A percentile compares a stretch with the other conserved stretches of the same genome.
Conservation (phyloP, 1,284 basidiomycete species). For the Erythrobasidium hasegawianum region DNA sequence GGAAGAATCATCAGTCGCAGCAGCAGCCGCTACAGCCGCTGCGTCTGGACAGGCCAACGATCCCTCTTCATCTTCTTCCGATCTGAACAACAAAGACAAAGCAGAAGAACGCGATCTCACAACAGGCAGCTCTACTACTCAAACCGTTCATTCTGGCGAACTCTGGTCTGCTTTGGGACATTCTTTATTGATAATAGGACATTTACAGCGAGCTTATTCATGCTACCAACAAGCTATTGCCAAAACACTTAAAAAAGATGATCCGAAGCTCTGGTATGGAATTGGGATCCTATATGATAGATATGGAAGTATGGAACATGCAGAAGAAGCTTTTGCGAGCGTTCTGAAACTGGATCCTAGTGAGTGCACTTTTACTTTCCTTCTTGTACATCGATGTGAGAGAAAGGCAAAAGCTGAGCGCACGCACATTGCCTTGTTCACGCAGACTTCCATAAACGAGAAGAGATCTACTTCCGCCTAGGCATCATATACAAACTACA, state of each 20-base stretch:
- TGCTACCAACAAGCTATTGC: slow-evolving; percentile 98
- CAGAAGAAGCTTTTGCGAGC: slow-evolving; percentile 95
- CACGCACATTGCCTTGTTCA: too few species aligned
- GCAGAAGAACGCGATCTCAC: slow-evolving; percentile 4
- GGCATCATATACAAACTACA: slow-evolving; percentile 99
- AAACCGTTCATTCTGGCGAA: slow-evolving; percentile 38
- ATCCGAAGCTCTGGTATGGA: slow-evolving; percentile 98
- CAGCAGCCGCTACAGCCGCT: too few species aligned
- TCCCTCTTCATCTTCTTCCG: too few species aligned
- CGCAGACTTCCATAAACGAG: slow-evolving; percentile 93
- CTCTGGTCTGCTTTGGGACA: slow-evolving; percentile 45
- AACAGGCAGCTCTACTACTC: too few species aligned
- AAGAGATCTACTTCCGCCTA: slow-evolving; percentile 95
- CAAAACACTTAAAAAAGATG: slow-evolving; percentile 67
- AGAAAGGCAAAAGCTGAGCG: too few species aligned
- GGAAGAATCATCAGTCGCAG: slow-evolving; percentile 11
- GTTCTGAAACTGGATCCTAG: slow-evolving; percentile 96
- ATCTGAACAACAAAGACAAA: too few species aligned
- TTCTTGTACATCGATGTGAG: too few species aligned
- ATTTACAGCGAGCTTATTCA: slow-evolving; percentile 95
- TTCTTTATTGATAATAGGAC: slow-evolving; percentile 83
- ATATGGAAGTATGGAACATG: slow-evolving; percentile 96
- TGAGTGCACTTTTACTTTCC: slow-evolving; percentile 50
- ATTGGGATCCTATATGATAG: slow-evolving; percentile 98
- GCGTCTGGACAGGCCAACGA: too few species aligned